Conservation (phyloP, 768 basidiomycete species). For the Suillus tomentosus region DNA sequence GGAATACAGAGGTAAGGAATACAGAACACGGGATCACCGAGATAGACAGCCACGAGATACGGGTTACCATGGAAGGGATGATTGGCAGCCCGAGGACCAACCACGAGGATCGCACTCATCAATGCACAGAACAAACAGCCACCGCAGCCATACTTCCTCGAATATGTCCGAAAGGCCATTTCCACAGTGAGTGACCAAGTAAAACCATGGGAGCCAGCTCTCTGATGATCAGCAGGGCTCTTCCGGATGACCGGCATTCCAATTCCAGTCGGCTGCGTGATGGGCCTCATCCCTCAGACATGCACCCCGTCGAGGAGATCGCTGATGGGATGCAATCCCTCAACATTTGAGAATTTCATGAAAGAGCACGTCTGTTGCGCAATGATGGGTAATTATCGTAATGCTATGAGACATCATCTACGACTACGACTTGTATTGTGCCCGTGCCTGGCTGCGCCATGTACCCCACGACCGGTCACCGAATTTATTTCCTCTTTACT, state of each 20-base stretch:
- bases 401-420: slow-evolving; percentile 13
- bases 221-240: slow-evolving; percentile 16
- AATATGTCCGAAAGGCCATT: slow-evolving; percentile 21
- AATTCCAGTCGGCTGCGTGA: slow-evolving; percentile 21
- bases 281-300: slow-evolving; percentile 18
- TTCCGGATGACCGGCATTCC: slow-evolving; percentile 30
- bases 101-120: slow-evolving; percentile 25
- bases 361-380: neutral
- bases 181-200: slow-evolving; percentile 20
- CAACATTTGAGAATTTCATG: slow-evolving; percentile 21
- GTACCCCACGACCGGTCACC: slow-evolving; percentile 29
- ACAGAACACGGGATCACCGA: slow-evolving; percentile 11
- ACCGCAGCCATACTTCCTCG: slow-evolving; percentile 21
- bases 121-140: slow-evolving; percentile 23
- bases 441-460: slow-evolving; percentile 5
- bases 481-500: slow-evolving; percentile 58
- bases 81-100: slow-evolving; percentile 2
- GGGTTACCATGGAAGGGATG: slow-evolving; percentile 1
- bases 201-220: neutral
- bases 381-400: neutral
- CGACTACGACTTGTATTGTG: slow-evolving; percentile 7
- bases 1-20: slow-evolving; percentile 20
- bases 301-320: slow-evolving; percentile 24
- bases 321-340: slow-evolving; percentile 24
- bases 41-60: neutral